Conservation (phyloP, 306 rosid species). For the Lathyrus sativus region DNA sequence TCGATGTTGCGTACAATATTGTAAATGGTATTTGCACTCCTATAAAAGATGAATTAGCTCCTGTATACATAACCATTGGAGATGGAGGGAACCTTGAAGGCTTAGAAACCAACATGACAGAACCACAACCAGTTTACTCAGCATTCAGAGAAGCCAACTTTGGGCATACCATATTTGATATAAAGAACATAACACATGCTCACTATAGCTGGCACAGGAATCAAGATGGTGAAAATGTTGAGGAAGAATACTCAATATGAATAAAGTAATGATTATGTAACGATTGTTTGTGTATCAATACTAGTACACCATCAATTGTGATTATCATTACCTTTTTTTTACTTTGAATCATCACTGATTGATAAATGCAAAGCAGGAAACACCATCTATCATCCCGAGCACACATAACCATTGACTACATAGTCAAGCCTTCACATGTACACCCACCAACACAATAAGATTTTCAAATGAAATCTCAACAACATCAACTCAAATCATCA, state of each 20-base stretch:
- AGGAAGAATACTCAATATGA: constrained; percentile 36
- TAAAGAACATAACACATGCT: constrained; percentile 85
- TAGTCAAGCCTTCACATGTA: too few species aligned
- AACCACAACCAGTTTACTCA: constrained; percentile 81
- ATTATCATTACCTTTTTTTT: constrained; percentile 2
- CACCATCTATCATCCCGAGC: not conserved
- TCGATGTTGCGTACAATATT: constrained; percentile 63
- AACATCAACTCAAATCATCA: too few species aligned
- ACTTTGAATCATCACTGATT: constrained; percentile 1
- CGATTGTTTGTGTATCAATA: not conserved
- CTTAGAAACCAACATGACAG: constrained; percentile 77
- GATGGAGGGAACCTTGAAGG: constrained; percentile 96
- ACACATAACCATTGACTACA: too few species aligned
- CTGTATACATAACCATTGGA: constrained; percentile 85
- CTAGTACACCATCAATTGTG: not conserved
- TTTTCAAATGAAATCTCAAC: too few species aligned
- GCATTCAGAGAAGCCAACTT: constrained; percentile 84
- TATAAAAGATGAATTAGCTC: constrained; percentile 72
- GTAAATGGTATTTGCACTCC: constrained; percentile 73
- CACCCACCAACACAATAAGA: too few species aligned
- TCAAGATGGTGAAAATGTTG: constrained; percentile 71
- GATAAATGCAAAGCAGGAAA: not conserved
- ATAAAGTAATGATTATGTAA: constrained; percentile 23
- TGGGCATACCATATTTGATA: constrained; percentile 76
- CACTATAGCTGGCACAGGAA: constrained; percentile 77